Evolutionary conservation across 768 basidiomycete species (phyloP), one percentile per base, ranked within the genome.

Genomic region (Tylopilus subfusipes): DNA sequence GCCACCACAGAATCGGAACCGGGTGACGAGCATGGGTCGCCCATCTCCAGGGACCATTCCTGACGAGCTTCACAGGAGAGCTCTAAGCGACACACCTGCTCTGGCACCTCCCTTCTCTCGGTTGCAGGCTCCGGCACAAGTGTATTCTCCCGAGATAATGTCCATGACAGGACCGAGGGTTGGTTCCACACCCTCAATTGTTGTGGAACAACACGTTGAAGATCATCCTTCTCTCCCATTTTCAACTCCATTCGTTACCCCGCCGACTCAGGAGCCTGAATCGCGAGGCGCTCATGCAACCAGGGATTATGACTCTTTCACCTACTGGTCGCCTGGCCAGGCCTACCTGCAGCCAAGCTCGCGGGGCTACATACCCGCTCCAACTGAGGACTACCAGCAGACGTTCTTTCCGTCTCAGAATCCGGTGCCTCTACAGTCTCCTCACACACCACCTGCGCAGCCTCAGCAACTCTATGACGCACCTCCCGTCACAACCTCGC

Each of bases 151-250:
- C 2, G 56, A 45, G n/a, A 19, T 24, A 24, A 24, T 50, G 12
- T 38, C 45, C 25, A 33, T 14, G 42, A 19, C 30, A 29, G 38
- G 53, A 14, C 2, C 19, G 18, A 42, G 48, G 34, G 30, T 43
- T 31, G 43, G 50, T 22, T 44, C 36, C 36, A 25, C 44, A 6
- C 68, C 69, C 0, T 54, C 68, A 34, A 52, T 69, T 18, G 8
- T 60, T 19, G 48, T 71, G 25, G 53, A 58, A 24, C 54, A 58
- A 29, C 33, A 48, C 48, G 34, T 40, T 18, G 52, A 53, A 6
- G 44, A 40, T 21, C 39, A 52, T 12, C 4, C 36, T n/a, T 42
- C 42, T 30, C 21, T 50, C 18, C 16, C 42, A 3, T 56, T 61
- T 31, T 54, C 63, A 13, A 49, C 25, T 4, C 54, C 56, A 10